Evolutionary conservation across 495 filamentous ascomycete genomes (phyloP).

Genomic region (Talaromyces nanjingensis): DNA sequence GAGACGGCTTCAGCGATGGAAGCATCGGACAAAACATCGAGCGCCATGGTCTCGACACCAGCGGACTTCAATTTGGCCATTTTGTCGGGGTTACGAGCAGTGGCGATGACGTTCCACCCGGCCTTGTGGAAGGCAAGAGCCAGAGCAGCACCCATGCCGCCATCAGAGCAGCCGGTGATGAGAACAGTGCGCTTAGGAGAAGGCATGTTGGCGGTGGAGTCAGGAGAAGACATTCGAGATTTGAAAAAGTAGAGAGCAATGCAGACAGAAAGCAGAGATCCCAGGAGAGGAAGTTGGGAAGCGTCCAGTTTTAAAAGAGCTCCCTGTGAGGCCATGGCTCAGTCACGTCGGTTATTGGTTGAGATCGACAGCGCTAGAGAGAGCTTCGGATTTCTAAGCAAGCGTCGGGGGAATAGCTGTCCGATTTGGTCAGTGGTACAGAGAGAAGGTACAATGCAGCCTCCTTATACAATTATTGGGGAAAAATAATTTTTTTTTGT

Average conservation of each 20-base stretch:
- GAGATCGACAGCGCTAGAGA: not conserved
- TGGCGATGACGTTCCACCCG: constrained; percentile 51
- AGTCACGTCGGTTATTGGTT: not conserved
- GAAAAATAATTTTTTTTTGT: not conserved
- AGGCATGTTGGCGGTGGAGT: not conserved
- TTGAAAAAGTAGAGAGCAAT: not conserved
- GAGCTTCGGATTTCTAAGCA: constrained; percentile 4
- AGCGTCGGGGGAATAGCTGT: not conserved
- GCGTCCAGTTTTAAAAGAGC: not conserved
- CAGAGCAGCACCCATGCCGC: constrained; percentile 49
- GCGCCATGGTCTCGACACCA: constrained; percentile 37
- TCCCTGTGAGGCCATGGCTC: not conserved
- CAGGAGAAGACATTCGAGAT: not conserved
- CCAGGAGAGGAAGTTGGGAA: constrained; percentile 1
- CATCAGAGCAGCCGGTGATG: constrained; percentile 43
- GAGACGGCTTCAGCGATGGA: constrained; percentile 31
- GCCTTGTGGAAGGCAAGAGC: constrained; percentile 40
- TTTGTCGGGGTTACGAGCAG: constrained; percentile 38
- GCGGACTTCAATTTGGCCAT: constrained; percentile 16
- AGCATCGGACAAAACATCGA: constrained; percentile 38
- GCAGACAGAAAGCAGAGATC: not conserved
- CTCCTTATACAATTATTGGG: not conserved
- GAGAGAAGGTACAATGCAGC: not conserved
- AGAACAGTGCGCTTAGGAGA: constrained; percentile 25
- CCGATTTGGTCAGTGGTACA: not conserved